Conservation (phyloP, 257 asterid genomes). For the Primulina tabacum region DNA sequence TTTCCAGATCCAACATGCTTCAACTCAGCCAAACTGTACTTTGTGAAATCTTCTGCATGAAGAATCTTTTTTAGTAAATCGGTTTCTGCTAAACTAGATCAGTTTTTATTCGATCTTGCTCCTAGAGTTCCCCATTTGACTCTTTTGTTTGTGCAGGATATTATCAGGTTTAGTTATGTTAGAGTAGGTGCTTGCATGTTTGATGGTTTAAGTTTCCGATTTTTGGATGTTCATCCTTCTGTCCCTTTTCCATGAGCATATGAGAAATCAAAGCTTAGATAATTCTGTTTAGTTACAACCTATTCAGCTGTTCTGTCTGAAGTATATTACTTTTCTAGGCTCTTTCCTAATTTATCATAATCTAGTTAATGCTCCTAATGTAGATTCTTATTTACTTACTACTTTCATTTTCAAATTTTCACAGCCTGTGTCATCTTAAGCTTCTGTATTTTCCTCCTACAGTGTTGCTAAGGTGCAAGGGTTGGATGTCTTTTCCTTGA, state of each 20-base stretch:
- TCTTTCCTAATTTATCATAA: background rate
- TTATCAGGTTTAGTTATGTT: background rate
- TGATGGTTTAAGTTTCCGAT: constrained; percentile 16
- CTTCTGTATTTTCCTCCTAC: constrained; percentile 15
- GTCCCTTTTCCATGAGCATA: background rate
- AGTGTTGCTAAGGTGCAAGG: background rate
- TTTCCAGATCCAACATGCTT: background rate
- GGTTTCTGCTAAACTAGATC: background rate
- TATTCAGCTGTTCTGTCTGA: constrained; percentile 3
- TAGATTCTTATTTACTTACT: constrained; percentile 2
- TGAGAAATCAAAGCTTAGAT: constrained; percentile 2
- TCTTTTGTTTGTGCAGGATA: background rate
- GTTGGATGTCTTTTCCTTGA: background rate
- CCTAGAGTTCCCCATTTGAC: background rate
- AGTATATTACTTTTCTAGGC: background rate
- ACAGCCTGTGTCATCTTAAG: constrained; percentile 11
- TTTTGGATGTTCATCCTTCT: constrained; percentile 9
- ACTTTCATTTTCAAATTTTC: constrained; percentile 17
- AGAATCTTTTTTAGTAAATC: background rate
- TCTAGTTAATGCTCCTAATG: constrained; percentile 11
- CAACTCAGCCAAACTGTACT: background rate
- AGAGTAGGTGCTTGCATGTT: background rate
- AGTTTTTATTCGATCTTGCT: background rate
- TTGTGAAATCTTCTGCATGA: background rate
- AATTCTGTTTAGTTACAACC: background rate